A percentile compares a stretch with the other conserved stretches of the same genome.
Conservation (phyloP, 2,329 filamentous ascomycete species). For the Mycosphaerelloides madeirae region DNA sequence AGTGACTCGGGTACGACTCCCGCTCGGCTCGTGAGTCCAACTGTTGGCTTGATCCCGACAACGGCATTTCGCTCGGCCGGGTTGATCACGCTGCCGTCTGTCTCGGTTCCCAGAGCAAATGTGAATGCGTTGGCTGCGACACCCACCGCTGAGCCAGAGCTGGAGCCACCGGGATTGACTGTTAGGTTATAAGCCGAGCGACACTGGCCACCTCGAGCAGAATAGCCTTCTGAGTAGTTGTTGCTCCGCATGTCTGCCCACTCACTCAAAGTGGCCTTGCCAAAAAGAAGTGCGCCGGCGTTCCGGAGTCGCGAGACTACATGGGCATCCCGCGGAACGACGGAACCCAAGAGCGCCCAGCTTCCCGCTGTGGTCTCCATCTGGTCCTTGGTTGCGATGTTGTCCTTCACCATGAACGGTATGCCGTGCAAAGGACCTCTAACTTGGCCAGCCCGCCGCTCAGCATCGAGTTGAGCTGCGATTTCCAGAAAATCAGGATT, state of each 20-base stretch:
- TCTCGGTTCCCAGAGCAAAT: conserved; percentile 69
- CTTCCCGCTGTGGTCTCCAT: conserved; percentile 72
- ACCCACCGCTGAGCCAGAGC: conserved; percentile 60
- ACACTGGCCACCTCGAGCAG: conserved; percentile 59
- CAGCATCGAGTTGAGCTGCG: conserved; percentile 56
- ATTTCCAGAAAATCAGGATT: conserved; percentile 65
- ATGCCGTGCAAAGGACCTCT: conserved; percentile 70
- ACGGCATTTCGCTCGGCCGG: conserved; percentile 65
- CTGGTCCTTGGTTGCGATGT: conserved; percentile 62
- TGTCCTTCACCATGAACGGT: conserved; percentile 71
- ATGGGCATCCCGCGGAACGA: conserved; percentile 63
- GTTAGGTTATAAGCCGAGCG: conserved; percentile 65
- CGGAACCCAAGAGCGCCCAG: conserved; percentile 60
- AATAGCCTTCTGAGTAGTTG: conserved; percentile 65
- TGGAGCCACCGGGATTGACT: conserved; percentile 63
- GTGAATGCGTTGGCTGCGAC: conserved; percentile 60
- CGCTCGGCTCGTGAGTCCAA: conserved; percentile 62
- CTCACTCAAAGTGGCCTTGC: conserved; percentile 66
- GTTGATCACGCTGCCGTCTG: conserved; percentile 64
- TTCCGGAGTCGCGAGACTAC: conserved; percentile 59
- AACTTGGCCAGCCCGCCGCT: conserved; percentile 53
- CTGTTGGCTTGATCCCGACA: conserved; percentile 71
- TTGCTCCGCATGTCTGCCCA: conserved; percentile 69
- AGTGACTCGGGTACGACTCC: conserved; percentile 58
- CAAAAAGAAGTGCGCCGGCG: conserved; percentile 64